phyloP scores from a whole-genome alignment of 139 green algal species.

The Nannochloris sp. region DNA sequence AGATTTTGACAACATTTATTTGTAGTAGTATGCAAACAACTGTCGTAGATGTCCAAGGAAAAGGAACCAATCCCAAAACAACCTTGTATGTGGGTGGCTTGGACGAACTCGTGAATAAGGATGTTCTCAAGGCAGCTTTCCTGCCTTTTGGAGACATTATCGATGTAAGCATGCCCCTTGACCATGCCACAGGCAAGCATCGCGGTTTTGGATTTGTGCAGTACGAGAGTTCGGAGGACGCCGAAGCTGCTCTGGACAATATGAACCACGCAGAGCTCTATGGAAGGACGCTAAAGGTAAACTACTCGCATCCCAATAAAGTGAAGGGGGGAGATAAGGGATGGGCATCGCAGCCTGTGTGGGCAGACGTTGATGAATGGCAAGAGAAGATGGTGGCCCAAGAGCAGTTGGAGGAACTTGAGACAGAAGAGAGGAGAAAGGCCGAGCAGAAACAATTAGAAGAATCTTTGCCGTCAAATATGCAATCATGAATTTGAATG shows the following conservation, averaged over 20 bases:
- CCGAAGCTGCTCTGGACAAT: slow-evolving; percentile 89
- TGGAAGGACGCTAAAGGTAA: slow-evolving; percentile 65
- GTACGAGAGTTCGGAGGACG: slow-evolving; percentile 82
- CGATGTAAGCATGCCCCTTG: slow-evolving; percentile 87
- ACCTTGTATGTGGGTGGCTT: slow-evolving; percentile 88
- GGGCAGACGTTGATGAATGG: slow-evolving; percentile 60
- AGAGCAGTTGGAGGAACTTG: slow-evolving; percentile 24
- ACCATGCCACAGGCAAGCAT: slow-evolving; percentile 75
- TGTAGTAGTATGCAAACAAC: slow-evolving; percentile 37
- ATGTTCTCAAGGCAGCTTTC: slow-evolving; percentile 84
- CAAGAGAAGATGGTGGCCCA: slow-evolving; percentile 20
- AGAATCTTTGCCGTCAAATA: too few species aligned
- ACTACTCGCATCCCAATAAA: slow-evolving; percentile 84
- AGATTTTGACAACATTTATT: background rate
- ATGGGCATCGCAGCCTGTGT: slow-evolving; percentile 57
- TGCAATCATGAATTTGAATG: slow-evolving; percentile 1
- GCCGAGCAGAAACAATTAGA: slow-evolving; percentile 11
- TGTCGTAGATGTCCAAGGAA: slow-evolving; percentile 45
- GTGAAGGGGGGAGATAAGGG: slow-evolving; percentile 90
- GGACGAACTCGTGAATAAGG: slow-evolving; percentile 82
- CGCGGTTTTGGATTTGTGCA: slow-evolving; percentile 94
- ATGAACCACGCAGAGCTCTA: slow-evolving; percentile 87
- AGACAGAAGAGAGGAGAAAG: slow-evolving; percentile 32
- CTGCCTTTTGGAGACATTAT: slow-evolving; percentile 96
- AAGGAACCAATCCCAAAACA: slow-evolving; percentile 78